Conservation (phyloP, 164 flowering plant genomes). For the Tinospora cordifolia region DNA sequence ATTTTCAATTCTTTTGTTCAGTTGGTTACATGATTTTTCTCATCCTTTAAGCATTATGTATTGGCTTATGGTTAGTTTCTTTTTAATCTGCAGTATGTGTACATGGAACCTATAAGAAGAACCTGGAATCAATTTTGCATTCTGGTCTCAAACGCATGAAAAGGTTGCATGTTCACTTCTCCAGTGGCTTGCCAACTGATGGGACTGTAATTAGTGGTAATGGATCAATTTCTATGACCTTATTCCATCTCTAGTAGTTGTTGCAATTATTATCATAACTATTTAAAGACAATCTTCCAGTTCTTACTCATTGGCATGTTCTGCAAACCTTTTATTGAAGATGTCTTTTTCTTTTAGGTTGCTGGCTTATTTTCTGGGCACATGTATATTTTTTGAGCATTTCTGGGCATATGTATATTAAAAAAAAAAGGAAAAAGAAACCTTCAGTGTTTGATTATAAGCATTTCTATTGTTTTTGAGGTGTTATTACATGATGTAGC, state of each 20-base stretch:
- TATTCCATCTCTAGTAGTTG: background rate
- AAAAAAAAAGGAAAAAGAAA: too few relatives aligned
- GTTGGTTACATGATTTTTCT: background rate
- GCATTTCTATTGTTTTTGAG: background rate
- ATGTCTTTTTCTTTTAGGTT: background rate
- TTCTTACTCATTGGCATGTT: background rate
- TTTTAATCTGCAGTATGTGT: conserved; percentile 62
- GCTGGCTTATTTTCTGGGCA: background rate
- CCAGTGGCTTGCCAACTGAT: conserved; percentile 75
- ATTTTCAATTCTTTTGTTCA: background rate
- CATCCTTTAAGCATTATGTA: background rate
- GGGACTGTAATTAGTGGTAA: conserved; percentile 83
- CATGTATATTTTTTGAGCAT: too few relatives aligned
- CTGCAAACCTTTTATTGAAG: background rate
- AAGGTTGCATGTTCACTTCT: conserved; percentile 87
- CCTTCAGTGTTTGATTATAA: background rate
- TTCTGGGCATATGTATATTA: too few relatives aligned
- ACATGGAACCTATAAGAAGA: conserved; percentile 84
- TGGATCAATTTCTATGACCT: background rate
- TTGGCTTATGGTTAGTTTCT: background rate
- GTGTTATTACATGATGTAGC: background rate
- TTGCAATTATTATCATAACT: background rate
- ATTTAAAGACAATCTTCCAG: background rate
- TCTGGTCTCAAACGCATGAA: conserved; percentile 84
- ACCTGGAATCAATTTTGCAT: conserved; percentile 67